Percentiles rank a stretch among this genome's conserved stretches.
phyloP scores from a whole-genome alignment of 202 grass and related monocot species.

The Setaria italica region DNA sequence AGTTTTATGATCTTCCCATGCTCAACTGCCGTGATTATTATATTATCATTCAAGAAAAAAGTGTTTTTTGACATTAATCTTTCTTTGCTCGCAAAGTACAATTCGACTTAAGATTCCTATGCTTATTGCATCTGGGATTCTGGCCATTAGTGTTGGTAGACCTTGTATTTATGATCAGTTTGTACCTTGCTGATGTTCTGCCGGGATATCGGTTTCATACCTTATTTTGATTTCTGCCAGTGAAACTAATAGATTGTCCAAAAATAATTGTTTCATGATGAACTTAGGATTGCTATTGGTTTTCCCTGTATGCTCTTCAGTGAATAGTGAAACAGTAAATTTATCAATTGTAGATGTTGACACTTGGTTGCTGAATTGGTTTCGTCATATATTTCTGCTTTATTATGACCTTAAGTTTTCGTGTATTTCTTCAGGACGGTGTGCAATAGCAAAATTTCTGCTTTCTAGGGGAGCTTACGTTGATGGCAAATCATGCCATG shows the following conservation, averaged over 20 bases:
- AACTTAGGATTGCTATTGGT: background rate
- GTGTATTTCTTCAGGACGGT: slow-evolving; percentile 31
- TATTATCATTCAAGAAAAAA: background rate
- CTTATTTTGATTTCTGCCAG: background rate
- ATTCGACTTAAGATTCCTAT: background rate
- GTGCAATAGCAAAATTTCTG: slow-evolving; percentile 45
- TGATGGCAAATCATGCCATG: slow-evolving; percentile 23
- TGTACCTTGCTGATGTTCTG: background rate
- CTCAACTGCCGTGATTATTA: background rate
- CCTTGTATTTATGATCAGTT: background rate
- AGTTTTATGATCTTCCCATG: background rate
- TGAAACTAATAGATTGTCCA: background rate
- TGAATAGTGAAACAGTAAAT: background rate
- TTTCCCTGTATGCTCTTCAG: background rate
- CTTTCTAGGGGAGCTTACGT: slow-evolving; percentile 48
- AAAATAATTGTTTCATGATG: background rate
- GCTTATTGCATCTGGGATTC: background rate
- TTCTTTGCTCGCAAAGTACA: background rate
- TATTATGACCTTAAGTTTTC: slow-evolving; percentile 2
- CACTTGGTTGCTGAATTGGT: slow-evolving; percentile 13
- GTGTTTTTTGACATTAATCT: background rate
- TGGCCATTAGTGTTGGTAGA: background rate
- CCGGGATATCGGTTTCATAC: background rate
- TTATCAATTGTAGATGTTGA: slow-evolving; percentile 1
- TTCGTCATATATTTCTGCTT: background rate